phyloP scores from a whole-genome alignment of 805 yeast genomes.

The Ogataea nakhonphanomensis region DNA sequence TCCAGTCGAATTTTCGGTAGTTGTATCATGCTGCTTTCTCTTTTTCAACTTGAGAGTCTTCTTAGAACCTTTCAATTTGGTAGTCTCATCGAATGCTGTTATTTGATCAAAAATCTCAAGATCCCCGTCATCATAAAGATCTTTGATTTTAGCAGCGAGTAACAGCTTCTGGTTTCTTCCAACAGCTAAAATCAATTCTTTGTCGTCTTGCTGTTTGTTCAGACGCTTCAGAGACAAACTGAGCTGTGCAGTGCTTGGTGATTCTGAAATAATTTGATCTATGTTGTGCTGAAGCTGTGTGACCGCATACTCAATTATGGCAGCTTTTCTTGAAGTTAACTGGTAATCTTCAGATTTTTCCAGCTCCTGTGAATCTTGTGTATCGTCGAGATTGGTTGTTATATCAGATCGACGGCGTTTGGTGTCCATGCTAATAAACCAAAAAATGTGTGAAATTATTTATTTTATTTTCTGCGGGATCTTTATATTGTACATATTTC shows the following conservation, averaged over 20 bases:
- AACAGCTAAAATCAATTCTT: conserved; percentile 47
- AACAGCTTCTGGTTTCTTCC: conserved; percentile 51
- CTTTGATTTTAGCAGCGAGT: conserved; percentile 58
- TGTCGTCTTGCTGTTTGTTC: conserved; percentile 15
- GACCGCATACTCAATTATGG: conserved; percentile 49
- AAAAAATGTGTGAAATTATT: background rate
- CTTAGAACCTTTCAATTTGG: conserved; percentile 19
- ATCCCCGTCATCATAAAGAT: conserved; percentile 46
- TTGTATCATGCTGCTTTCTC: background rate
- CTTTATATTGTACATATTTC: conserved; percentile 3
- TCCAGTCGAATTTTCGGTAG: conserved; percentile 28
- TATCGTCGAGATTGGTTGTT: background rate
- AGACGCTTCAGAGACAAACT: conserved; percentile 28
- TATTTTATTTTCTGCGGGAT: background rate
- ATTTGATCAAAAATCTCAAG: conserved; percentile 56
- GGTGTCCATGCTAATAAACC: background rate
- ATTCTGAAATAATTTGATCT: conserved; percentile 46
- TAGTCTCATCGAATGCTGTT: conserved; percentile 36
- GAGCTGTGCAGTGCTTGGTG: conserved; percentile 51
- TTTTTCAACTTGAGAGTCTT: conserved; percentile 14
- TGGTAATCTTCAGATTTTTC: background rate
- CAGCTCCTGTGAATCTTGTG: background rate
- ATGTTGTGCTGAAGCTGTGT: conserved; percentile 50
- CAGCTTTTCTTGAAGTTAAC: conserved; percentile 17
- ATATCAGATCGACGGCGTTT: background rate